These are phyloP conservation scores for Saccharum hybrid DNA, from an alignment of 202 grass and related monocot genomes.

Conservation along the genomic window DNA sequence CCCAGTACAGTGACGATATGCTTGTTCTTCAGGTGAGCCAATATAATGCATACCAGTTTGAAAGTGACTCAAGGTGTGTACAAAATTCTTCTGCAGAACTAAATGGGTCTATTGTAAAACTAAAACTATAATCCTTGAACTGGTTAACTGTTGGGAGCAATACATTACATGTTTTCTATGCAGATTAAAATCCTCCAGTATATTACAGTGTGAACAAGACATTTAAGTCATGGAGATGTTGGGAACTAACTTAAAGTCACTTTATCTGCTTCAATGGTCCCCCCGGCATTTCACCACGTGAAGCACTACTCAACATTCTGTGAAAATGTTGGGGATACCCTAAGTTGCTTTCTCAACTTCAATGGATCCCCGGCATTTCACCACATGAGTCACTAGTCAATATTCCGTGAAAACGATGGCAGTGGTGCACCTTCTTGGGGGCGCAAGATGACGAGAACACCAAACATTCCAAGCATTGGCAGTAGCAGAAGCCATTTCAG, in stretches of 20 bases:
- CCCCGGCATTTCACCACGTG: background rate
- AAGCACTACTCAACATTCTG: constrained; percentile 68
- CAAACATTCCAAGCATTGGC: constrained; percentile 95
- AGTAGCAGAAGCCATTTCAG: constrained; percentile 92
- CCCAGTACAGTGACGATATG: constrained; percentile 1
- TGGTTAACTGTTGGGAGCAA: constrained; percentile 35
- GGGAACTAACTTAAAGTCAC: background rate
- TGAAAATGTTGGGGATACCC: background rate
- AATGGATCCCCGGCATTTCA: constrained; percentile 2
- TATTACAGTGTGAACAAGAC: constrained; percentile 29
- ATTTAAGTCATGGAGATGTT: background rate
- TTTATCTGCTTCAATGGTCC: constrained; percentile 23
- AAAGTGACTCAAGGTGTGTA: constrained; percentile 11
- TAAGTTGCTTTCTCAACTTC: constrained; percentile 5
- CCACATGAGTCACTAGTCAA: constrained; percentile 52
- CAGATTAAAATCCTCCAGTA: constrained; percentile 23
- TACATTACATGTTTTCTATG: constrained; percentile 8
- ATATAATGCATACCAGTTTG: constrained; percentile 12
- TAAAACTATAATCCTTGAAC: constrained; percentile 30
- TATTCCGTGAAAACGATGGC: constrained; percentile 89
- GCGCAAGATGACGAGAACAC: constrained; percentile 78
- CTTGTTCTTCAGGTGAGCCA: background rate
- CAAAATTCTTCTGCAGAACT: constrained; percentile 43
- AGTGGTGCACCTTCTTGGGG: constrained; percentile 86
- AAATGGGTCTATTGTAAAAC: constrained; percentile 25